A percentile compares a stretch with the other conserved stretches of the same genome.
Conservation (phyloP, 1,139 yeast species). For the Saccharomycopsis hybrid region DNA sequence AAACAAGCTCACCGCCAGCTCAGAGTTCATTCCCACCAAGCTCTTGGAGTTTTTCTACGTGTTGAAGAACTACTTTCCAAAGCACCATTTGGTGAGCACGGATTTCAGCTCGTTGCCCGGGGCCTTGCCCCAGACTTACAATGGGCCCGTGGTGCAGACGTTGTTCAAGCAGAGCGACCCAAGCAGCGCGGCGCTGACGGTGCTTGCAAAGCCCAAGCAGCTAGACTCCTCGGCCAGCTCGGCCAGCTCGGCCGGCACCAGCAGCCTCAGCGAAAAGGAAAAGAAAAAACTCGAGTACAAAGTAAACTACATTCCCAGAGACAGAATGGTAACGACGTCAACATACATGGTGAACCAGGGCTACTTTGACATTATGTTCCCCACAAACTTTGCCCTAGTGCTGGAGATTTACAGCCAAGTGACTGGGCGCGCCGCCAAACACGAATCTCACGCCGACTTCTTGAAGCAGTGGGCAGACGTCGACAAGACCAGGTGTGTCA, state of each 20-base stretch:
- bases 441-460: constrained; percentile 58
- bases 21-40: constrained; percentile 80
- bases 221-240: background rate
- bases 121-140: constrained; percentile 51
- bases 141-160: constrained; percentile 82
- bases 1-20: constrained; percentile 55
- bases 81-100: constrained; percentile 65
- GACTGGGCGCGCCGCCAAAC: constrained; percentile 53
- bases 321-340: constrained; percentile 44
- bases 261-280: background rate
- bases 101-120: constrained; percentile 67
- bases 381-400: constrained; percentile 67
- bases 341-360: constrained; percentile 83
- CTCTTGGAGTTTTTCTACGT: constrained; percentile 61
- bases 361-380: constrained; percentile 79
- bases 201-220: constrained; percentile 29
- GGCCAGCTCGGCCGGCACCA: background rate
- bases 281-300: constrained; percentile 14
- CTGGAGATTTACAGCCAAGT: constrained; percentile 58
- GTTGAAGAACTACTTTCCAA: constrained; percentile 61
- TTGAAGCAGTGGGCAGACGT: constrained; percentile 67
- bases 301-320: constrained; percentile 12
- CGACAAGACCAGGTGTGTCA: constrained; percentile 59
- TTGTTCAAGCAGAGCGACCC: constrained; percentile 28
- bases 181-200: constrained; percentile 43